phyloP scores from a whole-genome alignment of 805 yeast genomes.

The Lachancea cidri region DNA sequence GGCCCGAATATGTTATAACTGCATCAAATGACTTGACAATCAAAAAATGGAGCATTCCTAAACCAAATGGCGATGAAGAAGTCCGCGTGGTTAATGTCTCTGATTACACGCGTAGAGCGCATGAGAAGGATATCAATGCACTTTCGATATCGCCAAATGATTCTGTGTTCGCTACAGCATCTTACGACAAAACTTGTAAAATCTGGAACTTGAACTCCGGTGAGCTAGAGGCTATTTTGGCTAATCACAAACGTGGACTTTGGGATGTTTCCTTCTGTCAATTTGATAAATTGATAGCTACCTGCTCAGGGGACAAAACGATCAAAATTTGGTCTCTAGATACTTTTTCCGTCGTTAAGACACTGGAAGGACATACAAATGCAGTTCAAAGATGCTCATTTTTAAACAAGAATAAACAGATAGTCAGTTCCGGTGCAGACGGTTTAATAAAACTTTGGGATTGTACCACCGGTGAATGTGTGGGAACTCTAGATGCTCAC shows the following conservation, averaged over 20 bases:
- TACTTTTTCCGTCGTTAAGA: conserved; percentile 69
- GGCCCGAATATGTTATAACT: conserved; percentile 71
- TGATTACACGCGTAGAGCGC: conserved; percentile 90
- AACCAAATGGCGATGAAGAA: conserved; percentile 23
- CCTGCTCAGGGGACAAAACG: conserved; percentile 92
- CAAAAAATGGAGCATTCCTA: conserved; percentile 77
- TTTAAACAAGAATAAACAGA: conserved; percentile 58
- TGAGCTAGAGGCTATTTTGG: conserved; percentile 75
- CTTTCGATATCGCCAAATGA: conserved; percentile 90
- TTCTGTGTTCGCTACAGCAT: conserved; percentile 83
- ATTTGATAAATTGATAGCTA: conserved; percentile 69
- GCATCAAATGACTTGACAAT: conserved; percentile 82
- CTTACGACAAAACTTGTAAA: conserved; percentile 88
- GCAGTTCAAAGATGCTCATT: conserved; percentile 82
- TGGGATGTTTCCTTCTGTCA: conserved; percentile 87
- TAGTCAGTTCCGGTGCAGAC: conserved; percentile 82
- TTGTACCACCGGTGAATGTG: conserved; percentile 64
- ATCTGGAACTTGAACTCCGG: conserved; percentile 86
- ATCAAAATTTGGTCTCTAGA: conserved; percentile 82
- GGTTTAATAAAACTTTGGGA: conserved; percentile 94
- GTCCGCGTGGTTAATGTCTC: conserved; percentile 48
- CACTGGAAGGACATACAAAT: conserved; percentile 92
- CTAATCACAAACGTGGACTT: conserved; percentile 90
- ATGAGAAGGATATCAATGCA: conserved; percentile 91
- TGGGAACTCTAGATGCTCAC: conserved; percentile 86